Conservation (phyloP, 371 early-diverging fungal species). For the Coemansia sp. region DNA sequence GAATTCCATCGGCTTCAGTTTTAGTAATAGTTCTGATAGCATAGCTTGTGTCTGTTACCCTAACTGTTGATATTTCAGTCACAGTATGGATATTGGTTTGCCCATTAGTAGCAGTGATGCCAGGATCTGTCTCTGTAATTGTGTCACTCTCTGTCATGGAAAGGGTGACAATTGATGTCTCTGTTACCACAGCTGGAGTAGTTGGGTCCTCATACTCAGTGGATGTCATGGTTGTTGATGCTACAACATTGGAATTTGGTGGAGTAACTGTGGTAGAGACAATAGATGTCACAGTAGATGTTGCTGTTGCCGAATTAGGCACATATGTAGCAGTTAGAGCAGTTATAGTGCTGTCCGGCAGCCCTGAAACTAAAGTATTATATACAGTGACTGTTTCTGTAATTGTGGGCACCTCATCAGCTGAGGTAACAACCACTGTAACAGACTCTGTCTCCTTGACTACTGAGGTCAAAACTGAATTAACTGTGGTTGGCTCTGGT, state of each 20-base stretch:
- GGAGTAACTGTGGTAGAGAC: background rate
- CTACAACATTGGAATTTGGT: background rate
- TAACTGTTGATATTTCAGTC: background rate
- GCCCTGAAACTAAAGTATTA: background rate
- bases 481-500: background rate
- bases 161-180: background rate
- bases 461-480: background rate
- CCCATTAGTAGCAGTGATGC: background rate
- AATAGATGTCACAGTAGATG: background rate
- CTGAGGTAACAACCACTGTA: background rate
- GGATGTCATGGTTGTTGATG: background rate
- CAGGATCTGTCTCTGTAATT: background rate
- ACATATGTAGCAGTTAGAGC: background rate
- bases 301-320: background rate
- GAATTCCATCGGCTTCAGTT: background rate
- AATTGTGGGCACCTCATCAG: background rate
- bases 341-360: background rate
- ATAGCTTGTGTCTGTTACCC: background rate
- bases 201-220: constrained; percentile 9
- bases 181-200: background rate
- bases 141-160: background rate
- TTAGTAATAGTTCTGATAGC: background rate
- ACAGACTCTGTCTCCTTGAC: background rate
- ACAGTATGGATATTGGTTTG: background rate
- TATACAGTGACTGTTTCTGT: constrained; percentile 7